Conservation (phyloP, 1,284 basidiomycete genomes). For the Xerocomus amazonicus region DNA sequence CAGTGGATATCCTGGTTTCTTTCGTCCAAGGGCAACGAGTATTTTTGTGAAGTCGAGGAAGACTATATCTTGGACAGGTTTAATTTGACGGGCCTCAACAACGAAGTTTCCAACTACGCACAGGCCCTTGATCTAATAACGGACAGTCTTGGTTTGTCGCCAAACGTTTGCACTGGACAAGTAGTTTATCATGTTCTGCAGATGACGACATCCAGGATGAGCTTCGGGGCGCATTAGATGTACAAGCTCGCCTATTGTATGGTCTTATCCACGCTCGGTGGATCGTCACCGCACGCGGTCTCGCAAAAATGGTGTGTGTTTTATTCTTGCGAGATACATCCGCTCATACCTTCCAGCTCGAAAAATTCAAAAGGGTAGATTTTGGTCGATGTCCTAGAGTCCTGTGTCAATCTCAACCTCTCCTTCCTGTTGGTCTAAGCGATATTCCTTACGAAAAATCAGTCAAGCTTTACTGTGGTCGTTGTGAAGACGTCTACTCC, state of each 20-base stretch:
- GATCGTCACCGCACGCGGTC: constrained; percentile 90
- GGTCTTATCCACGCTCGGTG: constrained; percentile 96
- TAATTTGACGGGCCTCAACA: constrained; percentile 96
- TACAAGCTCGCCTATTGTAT: constrained; percentile 87
- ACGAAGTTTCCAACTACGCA: constrained; percentile 92
- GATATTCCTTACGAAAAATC: constrained; percentile 95
- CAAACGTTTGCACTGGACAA: not conserved
- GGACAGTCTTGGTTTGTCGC: constrained; percentile 76
- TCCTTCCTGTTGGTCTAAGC: constrained; percentile 92
- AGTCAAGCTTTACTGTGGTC: constrained; percentile 94
- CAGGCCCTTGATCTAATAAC: constrained; percentile 96
- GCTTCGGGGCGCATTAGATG: constrained; percentile 78
- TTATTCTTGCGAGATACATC: not conserved
- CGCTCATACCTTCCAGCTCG: constrained; percentile 54
- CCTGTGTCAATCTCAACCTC: constrained; percentile 85
- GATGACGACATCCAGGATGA: constrained; percentile 82
- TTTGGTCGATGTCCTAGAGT: constrained; percentile 96
- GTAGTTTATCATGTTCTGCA: constrained; percentile 24
- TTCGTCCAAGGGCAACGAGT: constrained; percentile 95
- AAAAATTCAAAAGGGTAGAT: constrained; percentile 96
- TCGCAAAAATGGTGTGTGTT: constrained; percentile 87
- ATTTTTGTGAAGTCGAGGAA: constrained; percentile 99
- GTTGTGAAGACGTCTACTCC: constrained; percentile 95
- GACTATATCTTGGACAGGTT: constrained; percentile 99
- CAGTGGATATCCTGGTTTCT: constrained; percentile 99